Conservation (phyloP, 2,329 filamentous ascomycete species). For the Aspergillus tubingensis region DNA sequence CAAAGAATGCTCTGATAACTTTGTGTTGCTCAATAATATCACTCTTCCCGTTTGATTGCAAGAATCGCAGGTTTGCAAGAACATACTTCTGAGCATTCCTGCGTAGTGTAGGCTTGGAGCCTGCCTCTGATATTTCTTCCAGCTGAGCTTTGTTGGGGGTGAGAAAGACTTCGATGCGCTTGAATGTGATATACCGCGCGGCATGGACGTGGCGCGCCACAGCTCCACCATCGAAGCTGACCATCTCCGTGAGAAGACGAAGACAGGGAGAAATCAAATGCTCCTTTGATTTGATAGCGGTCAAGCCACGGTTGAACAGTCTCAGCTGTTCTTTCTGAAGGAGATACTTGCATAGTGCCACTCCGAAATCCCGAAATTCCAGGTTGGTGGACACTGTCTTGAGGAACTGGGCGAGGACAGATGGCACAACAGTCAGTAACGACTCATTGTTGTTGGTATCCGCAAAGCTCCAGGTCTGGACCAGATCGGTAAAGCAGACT, state of each 20-base stretch:
- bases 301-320: slow-evolving; percentile 75
- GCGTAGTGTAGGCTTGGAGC: slow-evolving; percentile 73
- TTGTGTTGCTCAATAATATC: slow-evolving; percentile 78
- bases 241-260: slow-evolving; percentile 81
- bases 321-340: slow-evolving; percentile 80
- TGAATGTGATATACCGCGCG: slow-evolving; percentile 75
- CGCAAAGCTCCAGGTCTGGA: slow-evolving; percentile 86
- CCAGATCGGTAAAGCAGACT: slow-evolving; percentile 73
- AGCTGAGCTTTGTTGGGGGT: slow-evolving; percentile 60
- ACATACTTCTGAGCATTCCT: slow-evolving; percentile 82
- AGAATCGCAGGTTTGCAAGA: slow-evolving; percentile 74
- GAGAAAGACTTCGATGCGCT: slow-evolving; percentile 78
- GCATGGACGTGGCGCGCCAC: slow-evolving; percentile 77
- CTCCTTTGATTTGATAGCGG: slow-evolving; percentile 78
- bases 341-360: slow-evolving; percentile 77
- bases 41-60: slow-evolving; percentile 74
- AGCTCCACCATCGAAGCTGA: slow-evolving; percentile 80
- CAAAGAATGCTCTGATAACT: slow-evolving; percentile 70
- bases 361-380: slow-evolving; percentile 72
- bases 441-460: slow-evolving; percentile 77
- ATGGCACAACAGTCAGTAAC: slow-evolving; percentile 76
- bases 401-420: slow-evolving; percentile 78
- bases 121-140: slow-evolving; percentile 63
- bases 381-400: slow-evolving; percentile 73
- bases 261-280: slow-evolving; percentile 87